Evolutionary conservation across 805 yeast genomes (phyloP), one percentile per base, ranked within the genome.

Genomic region (Candida arabinofermentans): DNA sequence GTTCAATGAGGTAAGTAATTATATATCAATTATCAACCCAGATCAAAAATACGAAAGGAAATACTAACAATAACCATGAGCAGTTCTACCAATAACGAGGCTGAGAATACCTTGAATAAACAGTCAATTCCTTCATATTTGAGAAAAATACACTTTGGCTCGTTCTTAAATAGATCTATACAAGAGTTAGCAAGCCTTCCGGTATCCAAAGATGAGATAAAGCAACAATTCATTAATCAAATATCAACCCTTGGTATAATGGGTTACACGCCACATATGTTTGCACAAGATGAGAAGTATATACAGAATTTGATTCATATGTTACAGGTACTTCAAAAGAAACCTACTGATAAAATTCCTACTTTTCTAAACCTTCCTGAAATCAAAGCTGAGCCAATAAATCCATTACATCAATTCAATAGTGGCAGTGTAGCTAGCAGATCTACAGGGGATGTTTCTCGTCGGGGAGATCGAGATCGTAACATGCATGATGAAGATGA

Each of bases 41-140:
- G n/a, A n/a, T n/a, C n/a, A n/a, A n/a, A n/a, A n/a, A n/a, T n/a
- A n/a, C n/a, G n/a, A n/a, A n/a, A n/a, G n/a, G n/a, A 12, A 6
- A 8, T 27, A 27, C 30, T 27, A 27, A 27, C 30, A 27, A 27
- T 12, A 13, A 13, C 16, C 10, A 12, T 6, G 5, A 29, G 16
- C n/a, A n/a, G 16, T 22, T 5, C 19, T 4, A 8, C 35, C 17
- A 10, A n/a, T n/a, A 21, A 19, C 5, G 13, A 12, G 18, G 36
- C 18, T 27, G 12, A n/a, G 14, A 13, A 18, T 16, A 40, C 36
- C 36, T 26, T 19, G 8, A 22, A n/a, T 12, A 8, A 19, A 21
- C 32, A 30, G 14, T n/a, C 30, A 13, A 16, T 58, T 18, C 62
- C 62, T 14, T 53, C 60, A 2, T 58, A 58, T 37, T 36, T 57